A percentile compares a stretch with the other conserved stretches of the same genome.
Conservation (phyloP, 306 rosid genomes). For the Fagus sylvatica region DNA sequence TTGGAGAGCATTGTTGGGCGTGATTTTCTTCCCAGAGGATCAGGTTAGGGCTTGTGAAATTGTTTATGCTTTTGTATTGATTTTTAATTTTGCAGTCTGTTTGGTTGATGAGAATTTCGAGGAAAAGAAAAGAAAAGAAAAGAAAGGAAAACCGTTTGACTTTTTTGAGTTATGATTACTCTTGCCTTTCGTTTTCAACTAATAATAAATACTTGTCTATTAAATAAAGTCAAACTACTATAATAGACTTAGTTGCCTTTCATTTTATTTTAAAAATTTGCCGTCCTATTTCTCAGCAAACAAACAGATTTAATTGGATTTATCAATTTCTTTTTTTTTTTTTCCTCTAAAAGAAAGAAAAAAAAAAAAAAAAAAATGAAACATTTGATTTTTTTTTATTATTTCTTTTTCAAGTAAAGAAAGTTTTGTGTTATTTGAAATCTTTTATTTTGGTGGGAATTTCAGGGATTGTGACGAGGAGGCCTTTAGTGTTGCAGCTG, state of each 20-base stretch:
- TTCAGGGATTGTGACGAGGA: constrained; percentile 92
- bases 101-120: constrained; percentile 25
- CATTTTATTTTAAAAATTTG: no score
- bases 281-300: not conserved
- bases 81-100: not conserved
- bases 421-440: constrained; percentile 7
- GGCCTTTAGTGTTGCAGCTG: constrained; percentile 90
- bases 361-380: not conserved
- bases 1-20: constrained; percentile 87
- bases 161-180: not conserved
- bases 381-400: not conserved
- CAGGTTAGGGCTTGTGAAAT: constrained; percentile 45
- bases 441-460: constrained; percentile 19
- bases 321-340: not conserved
- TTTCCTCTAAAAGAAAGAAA: not conserved
- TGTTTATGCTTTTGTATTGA: not conserved
- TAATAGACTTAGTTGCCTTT: not conserved
- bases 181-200: not conserved
- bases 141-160: not conserved
- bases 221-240: constrained; percentile 7
- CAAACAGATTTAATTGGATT: not conserved
- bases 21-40: constrained; percentile 87
- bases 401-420: not conserved
- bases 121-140: not conserved
- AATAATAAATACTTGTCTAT: not conserved